These are phyloP conservation scores for Termitomyces sp. DNA, from an alignment of 768 basidiomycete genomes.

Conservation along the genomic window DNA sequence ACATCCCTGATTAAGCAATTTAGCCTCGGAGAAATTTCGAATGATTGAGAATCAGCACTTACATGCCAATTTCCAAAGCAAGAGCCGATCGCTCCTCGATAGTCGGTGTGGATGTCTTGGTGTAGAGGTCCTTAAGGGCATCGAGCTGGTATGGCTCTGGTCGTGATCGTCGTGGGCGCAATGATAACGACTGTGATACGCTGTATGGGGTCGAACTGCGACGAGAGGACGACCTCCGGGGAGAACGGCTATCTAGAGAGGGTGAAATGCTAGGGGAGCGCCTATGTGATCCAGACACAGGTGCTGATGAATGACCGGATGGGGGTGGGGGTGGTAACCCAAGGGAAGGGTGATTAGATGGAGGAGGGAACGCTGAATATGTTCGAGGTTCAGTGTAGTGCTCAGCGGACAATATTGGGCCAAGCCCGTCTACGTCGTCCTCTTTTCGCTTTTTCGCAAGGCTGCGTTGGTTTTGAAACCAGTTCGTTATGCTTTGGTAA, in stretches of 20 bases:
- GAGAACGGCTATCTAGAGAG: constrained; percentile 36
- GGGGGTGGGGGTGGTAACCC: constrained; percentile 31
- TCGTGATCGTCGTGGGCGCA: constrained; percentile 68
- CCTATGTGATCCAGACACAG: constrained; percentile 25
- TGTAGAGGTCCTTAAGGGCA: constrained; percentile 68
- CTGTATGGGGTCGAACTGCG: constrained; percentile 48
- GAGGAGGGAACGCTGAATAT: constrained; percentile 50
- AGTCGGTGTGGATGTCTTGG: constrained; percentile 68
- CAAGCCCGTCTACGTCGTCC: constrained; percentile 41
- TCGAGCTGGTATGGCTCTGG: constrained; percentile 79
- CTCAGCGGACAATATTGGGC: constrained; percentile 28
- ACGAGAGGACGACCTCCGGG: constrained; percentile 37
- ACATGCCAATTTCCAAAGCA: constrained; percentile 78
- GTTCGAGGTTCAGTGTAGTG: constrained; percentile 36
- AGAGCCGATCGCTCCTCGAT: constrained; percentile 78
- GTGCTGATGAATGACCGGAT: constrained; percentile 31
- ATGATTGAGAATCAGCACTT: constrained; percentile 28
- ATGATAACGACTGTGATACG: constrained; percentile 33
- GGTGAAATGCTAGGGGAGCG: constrained; percentile 41
- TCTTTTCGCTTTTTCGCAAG: constrained; percentile 71
- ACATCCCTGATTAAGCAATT: constrained; percentile 54
- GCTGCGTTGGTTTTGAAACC: constrained; percentile 87
- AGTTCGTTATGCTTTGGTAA: constrained; percentile 78
- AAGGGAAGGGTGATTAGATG: constrained; percentile 46
- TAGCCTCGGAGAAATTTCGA: constrained; percentile 16